Percentiles rank a stretch among this genome's conserved stretches.
Evolutionary conservation across 257 asterid genomes (phyloP).

Genomic region (Schizonepeta tenuifolia): DNA sequence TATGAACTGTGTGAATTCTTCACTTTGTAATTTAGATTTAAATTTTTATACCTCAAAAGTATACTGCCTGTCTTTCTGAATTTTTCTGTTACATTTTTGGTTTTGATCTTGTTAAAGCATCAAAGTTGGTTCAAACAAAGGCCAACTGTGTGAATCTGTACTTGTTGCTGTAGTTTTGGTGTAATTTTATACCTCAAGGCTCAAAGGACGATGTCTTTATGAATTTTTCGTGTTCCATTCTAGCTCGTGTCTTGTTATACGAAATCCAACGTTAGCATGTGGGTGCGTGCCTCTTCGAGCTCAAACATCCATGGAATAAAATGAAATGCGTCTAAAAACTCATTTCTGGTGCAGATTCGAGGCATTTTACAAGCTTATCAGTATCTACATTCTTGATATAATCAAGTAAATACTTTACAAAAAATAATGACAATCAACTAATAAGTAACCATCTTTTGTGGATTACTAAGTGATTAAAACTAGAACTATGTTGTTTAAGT

Average conservation of each 20-base stretch:
- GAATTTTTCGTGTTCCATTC: not conserved
- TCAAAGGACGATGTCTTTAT: not conserved
- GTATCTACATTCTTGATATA: not conserved
- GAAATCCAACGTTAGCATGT: not conserved
- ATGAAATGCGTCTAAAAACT: not conserved
- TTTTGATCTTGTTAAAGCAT: too few relatives aligned
- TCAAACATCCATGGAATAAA: not conserved
- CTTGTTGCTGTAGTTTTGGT: not conserved
- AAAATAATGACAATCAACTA: too few relatives aligned
- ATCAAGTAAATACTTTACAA: not conserved
- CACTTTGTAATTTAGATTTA: not conserved
- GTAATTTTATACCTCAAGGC: not conserved
- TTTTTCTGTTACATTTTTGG: not conserved
- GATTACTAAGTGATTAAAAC: not conserved
- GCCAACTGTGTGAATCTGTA: not conserved
- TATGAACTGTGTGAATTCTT: slow-evolving; percentile 1
- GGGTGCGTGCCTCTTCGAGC: not conserved
- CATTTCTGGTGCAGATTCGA: not conserved
- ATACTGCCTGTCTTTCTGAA: not conserved
- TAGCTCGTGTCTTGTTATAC: not conserved
- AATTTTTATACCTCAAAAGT: not conserved
- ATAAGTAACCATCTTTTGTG: not conserved
- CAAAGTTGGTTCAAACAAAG: not conserved
- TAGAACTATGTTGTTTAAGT: not conserved
- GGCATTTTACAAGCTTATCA: slow-evolving; percentile 1